phyloP scores from a whole-genome alignment of 768 basidiomycete genomes.

The Tremella fuciformis region DNA sequence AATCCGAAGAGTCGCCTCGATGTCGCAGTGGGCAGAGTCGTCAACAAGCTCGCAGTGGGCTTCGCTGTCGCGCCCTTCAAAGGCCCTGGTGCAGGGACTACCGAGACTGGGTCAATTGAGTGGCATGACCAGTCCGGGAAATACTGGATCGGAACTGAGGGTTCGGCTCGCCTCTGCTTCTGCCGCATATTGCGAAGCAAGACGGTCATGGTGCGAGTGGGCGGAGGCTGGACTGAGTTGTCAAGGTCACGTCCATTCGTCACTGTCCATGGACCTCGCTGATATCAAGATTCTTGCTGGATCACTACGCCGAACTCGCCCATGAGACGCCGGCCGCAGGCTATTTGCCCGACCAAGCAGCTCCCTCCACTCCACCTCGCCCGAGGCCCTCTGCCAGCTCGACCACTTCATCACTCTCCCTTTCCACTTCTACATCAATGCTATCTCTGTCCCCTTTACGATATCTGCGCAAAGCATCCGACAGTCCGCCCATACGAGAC shows the following conservation, averaged over 20 bases:
- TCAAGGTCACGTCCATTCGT: slow-evolving; percentile 61
- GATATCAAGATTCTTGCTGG: slow-evolving; percentile 33
- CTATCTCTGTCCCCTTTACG: slow-evolving; percentile 71
- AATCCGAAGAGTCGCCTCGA: slow-evolving; percentile 90
- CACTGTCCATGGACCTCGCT: background rate
- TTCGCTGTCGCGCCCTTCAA: background rate
- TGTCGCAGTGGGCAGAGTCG: slow-evolving; percentile 84
- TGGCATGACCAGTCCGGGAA: slow-evolving; percentile 93
- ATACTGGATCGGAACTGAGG: slow-evolving; percentile 92
- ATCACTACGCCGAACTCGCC: slow-evolving; percentile 39
- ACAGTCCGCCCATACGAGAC: slow-evolving; percentile 35
- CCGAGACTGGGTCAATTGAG: slow-evolving; percentile 55
- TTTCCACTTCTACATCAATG: slow-evolving; percentile 3
- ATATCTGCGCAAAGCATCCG: slow-evolving; percentile 70
- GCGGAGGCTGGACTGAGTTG: slow-evolving; percentile 89
- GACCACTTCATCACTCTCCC: background rate
- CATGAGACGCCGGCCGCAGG: background rate
- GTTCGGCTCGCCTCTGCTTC: slow-evolving; percentile 77
- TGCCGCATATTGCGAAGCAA: slow-evolving; percentile 86
- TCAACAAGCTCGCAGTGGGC: slow-evolving; percentile 75
- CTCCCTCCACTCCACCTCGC: slow-evolving; percentile 7
- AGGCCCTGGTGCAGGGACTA: background rate
- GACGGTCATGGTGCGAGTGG: slow-evolving; percentile 94
- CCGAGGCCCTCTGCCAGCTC: slow-evolving; percentile 8
- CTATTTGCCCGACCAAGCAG: background rate